These are phyloP conservation scores for Mycena venus DNA, from an alignment of 768 basidiomycete genomes.

Conservation along the genomic window DNA sequence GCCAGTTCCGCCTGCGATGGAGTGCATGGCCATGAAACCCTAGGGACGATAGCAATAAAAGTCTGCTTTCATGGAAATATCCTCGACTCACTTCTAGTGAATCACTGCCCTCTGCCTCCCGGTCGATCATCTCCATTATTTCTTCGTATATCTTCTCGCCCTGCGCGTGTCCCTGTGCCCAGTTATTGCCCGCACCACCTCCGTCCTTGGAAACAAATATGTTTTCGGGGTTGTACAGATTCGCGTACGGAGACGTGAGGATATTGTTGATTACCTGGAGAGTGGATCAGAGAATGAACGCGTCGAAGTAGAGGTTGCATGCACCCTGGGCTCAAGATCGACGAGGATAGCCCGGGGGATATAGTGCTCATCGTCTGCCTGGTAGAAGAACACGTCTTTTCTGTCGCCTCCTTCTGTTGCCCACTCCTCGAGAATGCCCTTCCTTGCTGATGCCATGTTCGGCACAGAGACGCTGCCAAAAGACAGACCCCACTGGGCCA, in stretches of 20 bases:
- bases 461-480: slow-evolving; percentile 97
- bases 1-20: slow-evolving; percentile 98
- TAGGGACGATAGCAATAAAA: slow-evolving; percentile 46
- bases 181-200: slow-evolving; percentile 99
- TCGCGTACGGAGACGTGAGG: slow-evolving; percentile 87
- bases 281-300: slow-evolving; percentile 25
- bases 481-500: slow-evolving; percentile 90
- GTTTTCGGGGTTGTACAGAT: slow-evolving; percentile 97
- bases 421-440: slow-evolving; percentile 97
- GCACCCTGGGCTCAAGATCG: slow-evolving; percentile 95
- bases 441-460: slow-evolving; percentile 98
- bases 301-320: slow-evolving; percentile 40
- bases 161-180: slow-evolving; percentile 94
- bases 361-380: slow-evolving; percentile 99
- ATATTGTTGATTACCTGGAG: slow-evolving; percentile 98
- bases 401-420: slow-evolving; percentile 95
- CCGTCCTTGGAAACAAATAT: slow-evolving; percentile 97
- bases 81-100: slow-evolving; percentile 82
- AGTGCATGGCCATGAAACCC: slow-evolving; percentile 99
- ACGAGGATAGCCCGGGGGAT: slow-evolving; percentile 97
- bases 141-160: slow-evolving; percentile 96
- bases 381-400: slow-evolving; percentile 99
- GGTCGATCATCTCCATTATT: slow-evolving; percentile 98
- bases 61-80: background rate
- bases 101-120: slow-evolving; percentile 98